Evolutionary conservation across 2,329 filamentous ascomycete genomes (phyloP).

Genomic region (Trichoderma hamatum): DNA sequence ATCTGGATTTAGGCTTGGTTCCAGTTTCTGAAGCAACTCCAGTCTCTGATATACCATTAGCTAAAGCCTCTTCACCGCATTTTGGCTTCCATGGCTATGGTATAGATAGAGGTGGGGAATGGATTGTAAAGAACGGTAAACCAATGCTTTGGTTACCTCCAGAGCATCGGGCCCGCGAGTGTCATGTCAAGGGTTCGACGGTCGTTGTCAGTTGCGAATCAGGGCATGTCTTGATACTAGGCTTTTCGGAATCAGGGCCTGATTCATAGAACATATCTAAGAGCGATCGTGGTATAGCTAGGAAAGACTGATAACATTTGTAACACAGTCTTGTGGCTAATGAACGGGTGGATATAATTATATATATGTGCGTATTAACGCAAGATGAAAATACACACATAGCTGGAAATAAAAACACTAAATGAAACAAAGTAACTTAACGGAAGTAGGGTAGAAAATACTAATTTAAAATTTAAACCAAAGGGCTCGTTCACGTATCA

Average conservation of each 20-base stretch:
- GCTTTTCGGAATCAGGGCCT: conserved; percentile 21
- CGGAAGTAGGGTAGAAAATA: too few species aligned
- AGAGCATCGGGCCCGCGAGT: conserved; percentile 13
- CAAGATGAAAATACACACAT: neutral
- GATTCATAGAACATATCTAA: neutral
- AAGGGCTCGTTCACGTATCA: too few species aligned
- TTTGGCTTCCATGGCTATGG: neutral
- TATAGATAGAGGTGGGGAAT: conserved; percentile 4
- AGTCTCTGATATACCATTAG: too few species aligned
- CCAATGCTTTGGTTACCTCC: conserved; percentile 29
- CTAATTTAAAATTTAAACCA: too few species aligned
- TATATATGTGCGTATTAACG: too few species aligned
- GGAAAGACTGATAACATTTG: too few species aligned
- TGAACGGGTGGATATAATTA: too few species aligned
- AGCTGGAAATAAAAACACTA: neutral
- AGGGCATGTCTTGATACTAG: conserved; percentile 27
- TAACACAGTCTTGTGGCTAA: neutral
- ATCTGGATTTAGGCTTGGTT: neutral
- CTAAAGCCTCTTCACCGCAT: neutral
- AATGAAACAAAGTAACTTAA: too few species aligned
- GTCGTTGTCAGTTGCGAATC: conserved; percentile 26
- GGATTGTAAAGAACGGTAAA: conserved; percentile 27
- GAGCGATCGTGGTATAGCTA: neutral
- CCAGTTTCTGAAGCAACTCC: too few species aligned
- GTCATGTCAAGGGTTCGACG: conserved; percentile 11